Percentiles rank a stretch among this genome's conserved stretches.
Conservation (phyloP, 768 basidiomycete species). For the Leccinellum luteum region DNA sequence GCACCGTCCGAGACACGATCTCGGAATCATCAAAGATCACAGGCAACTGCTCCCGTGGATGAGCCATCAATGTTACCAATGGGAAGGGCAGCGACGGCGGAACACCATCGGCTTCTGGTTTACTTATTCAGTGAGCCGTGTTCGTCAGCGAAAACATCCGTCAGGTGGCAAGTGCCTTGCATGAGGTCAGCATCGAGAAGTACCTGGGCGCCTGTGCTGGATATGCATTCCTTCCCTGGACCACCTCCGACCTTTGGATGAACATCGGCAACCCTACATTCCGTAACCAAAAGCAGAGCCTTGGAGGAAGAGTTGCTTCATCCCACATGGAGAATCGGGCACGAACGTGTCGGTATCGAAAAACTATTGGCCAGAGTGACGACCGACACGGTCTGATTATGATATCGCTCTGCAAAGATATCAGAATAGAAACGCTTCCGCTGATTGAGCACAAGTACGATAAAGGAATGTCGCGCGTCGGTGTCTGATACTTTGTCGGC, state of each 20-base stretch:
- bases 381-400: constrained; percentile 5
- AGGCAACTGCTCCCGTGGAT: neutral
- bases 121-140: constrained; percentile 10
- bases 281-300: constrained; percentile 2
- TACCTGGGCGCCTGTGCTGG: neutral
- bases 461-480: neutral
- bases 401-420: constrained; percentile 1
- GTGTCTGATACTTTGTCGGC: neutral
- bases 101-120: neutral
- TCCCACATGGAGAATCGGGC: constrained; percentile 18
- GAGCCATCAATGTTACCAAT: neutral
- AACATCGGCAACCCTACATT: neutral
- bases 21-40: neutral
- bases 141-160: constrained; percentile 14
- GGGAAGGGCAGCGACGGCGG: neutral
- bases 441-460: neutral
- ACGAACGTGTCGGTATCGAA: constrained; percentile 23
- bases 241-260: no score
- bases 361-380: constrained; percentile 10
- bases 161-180: neutral
- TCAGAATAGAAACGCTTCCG: constrained; percentile 8
- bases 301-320: constrained; percentile 7
- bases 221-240: neutral
- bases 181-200: neutral
- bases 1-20: neutral